These are phyloP conservation scores for Pseudogymnoascus sp. DNA, from an alignment of 2,329 filamentous ascomycete species.

Conservation along the genomic window DNA sequence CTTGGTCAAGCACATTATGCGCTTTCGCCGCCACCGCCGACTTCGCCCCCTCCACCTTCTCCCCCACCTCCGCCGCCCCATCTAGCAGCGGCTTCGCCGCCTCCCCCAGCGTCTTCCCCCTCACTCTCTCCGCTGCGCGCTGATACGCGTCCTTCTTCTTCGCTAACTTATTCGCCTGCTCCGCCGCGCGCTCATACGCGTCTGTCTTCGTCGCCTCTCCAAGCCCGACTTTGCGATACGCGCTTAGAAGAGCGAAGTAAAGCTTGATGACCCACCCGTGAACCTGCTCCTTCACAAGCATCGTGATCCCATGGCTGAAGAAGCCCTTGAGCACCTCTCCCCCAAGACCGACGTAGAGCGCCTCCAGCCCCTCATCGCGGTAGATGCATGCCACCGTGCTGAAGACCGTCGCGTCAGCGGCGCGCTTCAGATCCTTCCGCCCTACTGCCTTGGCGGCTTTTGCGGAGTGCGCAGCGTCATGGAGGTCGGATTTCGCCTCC, in stretches of 20 bases:
- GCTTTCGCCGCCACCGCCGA: neutral
- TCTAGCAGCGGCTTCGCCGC: neutral
- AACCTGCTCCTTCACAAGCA: slow-evolving; percentile 74
- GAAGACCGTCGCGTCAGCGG: slow-evolving; percentile 47
- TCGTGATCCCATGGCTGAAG: slow-evolving; percentile 77
- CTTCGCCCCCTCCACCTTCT: neutral
- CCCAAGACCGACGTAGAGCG: slow-evolving; percentile 67
- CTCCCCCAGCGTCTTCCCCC: neutral
- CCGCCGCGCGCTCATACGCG: slow-evolving; percentile 14
- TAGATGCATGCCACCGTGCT: slow-evolving; percentile 50
- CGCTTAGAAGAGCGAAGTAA: slow-evolving; percentile 57
- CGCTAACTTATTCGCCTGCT: slow-evolving; percentile 11
- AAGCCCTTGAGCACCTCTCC: slow-evolving; percentile 77
- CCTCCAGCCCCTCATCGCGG: slow-evolving; percentile 55
- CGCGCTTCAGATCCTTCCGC: slow-evolving; percentile 16
- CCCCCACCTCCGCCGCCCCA: neutral
- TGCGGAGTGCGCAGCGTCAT: slow-evolving; percentile 26
- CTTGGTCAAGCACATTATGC: slow-evolving; percentile 10
- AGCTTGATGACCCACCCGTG: slow-evolving; percentile 63
- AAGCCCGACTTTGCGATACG: slow-evolving; percentile 34
- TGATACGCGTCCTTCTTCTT: slow-evolving; percentile 17
- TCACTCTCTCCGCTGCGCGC: slow-evolving; percentile 13
- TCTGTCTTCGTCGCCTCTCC: slow-evolving; percentile 20
- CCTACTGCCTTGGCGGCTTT: slow-evolving; percentile 21
- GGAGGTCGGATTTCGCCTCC: slow-evolving; percentile 18